Percentiles rank a stretch among this genome's conserved stretches.
Conservation (phyloP, 805 yeast species). For the Candida tibetensis region DNA sequence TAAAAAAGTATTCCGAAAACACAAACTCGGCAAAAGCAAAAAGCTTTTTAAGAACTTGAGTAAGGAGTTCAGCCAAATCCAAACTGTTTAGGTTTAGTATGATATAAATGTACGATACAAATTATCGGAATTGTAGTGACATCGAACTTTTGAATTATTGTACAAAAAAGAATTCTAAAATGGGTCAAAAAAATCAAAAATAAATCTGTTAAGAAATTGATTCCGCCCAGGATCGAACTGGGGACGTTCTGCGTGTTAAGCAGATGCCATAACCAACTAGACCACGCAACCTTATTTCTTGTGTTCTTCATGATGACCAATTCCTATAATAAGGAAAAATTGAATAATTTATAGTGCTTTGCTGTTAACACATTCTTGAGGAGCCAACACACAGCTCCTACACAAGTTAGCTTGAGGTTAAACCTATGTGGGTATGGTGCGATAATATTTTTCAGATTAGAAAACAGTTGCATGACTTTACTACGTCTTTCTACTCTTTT, state of each 20-base stretch:
- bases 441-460: no score
- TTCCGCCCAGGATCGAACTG: slow-evolving; percentile 99
- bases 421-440: no score
- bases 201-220: slow-evolving; percentile 58
- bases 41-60: slow-evolving; percentile 27
- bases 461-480: no score
- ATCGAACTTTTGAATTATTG: background rate
- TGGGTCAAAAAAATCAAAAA: background rate
- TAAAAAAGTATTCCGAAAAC: slow-evolving; percentile 32
- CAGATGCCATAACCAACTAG: slow-evolving; percentile 99
- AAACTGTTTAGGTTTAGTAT: slow-evolving; percentile 6
- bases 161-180: background rate
- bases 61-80: slow-evolving; percentile 9
- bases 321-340: no score
- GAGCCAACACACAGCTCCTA: no score
- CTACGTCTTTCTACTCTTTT: no score
- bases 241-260: slow-evolving; percentile 99
- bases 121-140: background rate
- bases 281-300: slow-evolving; percentile 75
- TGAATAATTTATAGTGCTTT: no score
- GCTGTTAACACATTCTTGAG: no score
- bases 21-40: slow-evolving; percentile 27
- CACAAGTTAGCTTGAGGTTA: no score
- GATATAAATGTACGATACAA: background rate
- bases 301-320: no score